A percentile compares a stretch with the other conserved stretches of the same genome.
Evolutionary conservation across 2,329 filamentous ascomycete species (phyloP).

Genomic region (Cercospora zeina): DNA sequence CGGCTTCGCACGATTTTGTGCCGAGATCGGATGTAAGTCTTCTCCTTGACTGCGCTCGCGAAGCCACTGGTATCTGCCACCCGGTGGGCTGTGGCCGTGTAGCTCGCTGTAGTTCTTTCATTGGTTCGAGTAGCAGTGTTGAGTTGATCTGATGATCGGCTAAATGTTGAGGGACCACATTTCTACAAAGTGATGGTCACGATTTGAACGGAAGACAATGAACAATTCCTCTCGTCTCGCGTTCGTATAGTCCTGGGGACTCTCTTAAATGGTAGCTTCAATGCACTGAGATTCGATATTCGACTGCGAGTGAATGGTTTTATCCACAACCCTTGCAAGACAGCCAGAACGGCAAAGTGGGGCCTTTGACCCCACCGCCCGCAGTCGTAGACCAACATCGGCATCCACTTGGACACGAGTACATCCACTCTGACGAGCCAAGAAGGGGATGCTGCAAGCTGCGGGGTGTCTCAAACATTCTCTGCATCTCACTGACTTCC

Average conservation of each 20-base stretch:
- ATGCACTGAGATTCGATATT: too few species aligned
- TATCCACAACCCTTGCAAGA: not conserved
- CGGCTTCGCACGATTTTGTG: not conserved
- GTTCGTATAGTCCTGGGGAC: too few species aligned
- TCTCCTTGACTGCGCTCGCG: not conserved
- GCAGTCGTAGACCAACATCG: not conserved
- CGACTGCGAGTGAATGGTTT: not conserved
- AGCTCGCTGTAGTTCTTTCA: not conserved
- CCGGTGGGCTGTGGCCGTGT: not conserved
- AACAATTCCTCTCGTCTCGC: too few species aligned
- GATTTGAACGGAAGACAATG: too few species aligned
- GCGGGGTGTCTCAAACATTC: conserved; percentile 5
- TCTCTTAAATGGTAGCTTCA: too few species aligned
- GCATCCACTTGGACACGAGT: not conserved
- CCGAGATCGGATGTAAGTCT: not conserved
- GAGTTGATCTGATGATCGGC: not conserved
- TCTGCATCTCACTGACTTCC: not conserved
- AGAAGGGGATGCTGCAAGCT: not conserved
- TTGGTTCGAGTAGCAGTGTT: not conserved
- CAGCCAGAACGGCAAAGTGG: conserved; percentile 1
- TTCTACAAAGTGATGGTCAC: too few species aligned
- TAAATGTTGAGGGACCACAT: too few species aligned
- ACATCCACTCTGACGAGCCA: not conserved
- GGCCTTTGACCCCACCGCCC: not conserved
- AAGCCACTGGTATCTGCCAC: not conserved